Percentiles rank a stretch among this genome's conserved stretches.
Conservation (phyloP, 169 alveolate genomes). For the Plasmodium vinckei region DNA sequence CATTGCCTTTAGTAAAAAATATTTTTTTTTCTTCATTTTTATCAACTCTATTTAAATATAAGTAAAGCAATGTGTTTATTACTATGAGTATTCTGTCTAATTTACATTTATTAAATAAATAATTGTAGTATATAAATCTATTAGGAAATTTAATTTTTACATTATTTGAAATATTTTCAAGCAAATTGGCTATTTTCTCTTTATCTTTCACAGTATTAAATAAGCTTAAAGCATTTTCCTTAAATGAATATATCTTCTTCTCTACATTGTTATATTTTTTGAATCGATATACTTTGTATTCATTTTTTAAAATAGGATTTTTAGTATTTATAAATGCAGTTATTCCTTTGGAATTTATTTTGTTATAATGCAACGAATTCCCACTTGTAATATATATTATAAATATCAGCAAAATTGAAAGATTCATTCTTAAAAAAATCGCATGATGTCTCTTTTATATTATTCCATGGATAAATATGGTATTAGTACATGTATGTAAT, state of each 20-base stretch:
- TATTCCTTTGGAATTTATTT: slow-evolving; percentile 14
- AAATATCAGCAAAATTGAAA: slow-evolving; percentile 16
- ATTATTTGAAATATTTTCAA: slow-evolving; percentile 11
- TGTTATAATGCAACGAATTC: slow-evolving; percentile 42
- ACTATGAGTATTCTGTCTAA: slow-evolving; percentile 67
- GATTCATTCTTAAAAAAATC: slow-evolving; percentile 37
- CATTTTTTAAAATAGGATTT: slow-evolving; percentile 8
- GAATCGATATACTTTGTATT: slow-evolving; percentile 5
- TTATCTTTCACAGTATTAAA: slow-evolving; percentile 18
- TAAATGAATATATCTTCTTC: slow-evolving; percentile 25
- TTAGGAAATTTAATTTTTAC: slow-evolving; percentile 25
- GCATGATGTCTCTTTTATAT: background rate
- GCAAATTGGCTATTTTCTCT: slow-evolving; percentile 4
- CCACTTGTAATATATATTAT: slow-evolving; percentile 22
- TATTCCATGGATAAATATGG: background rate
- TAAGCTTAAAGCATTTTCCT: slow-evolving; percentile 18
- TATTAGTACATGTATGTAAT: background rate
- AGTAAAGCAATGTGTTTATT: slow-evolving; percentile 21
- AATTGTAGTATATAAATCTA: slow-evolving; percentile 14
- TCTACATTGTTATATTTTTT: slow-evolving; percentile 14
- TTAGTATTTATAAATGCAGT: background rate
- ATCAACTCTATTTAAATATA: slow-evolving; percentile 53
- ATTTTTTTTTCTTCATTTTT: slow-evolving; percentile 55
- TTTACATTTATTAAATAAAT: slow-evolving; percentile 64
- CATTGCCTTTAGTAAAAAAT: slow-evolving; percentile 65